Conservation (phyloP, 1,284 basidiomycete genomes). For the Tylopilus sp. region DNA sequence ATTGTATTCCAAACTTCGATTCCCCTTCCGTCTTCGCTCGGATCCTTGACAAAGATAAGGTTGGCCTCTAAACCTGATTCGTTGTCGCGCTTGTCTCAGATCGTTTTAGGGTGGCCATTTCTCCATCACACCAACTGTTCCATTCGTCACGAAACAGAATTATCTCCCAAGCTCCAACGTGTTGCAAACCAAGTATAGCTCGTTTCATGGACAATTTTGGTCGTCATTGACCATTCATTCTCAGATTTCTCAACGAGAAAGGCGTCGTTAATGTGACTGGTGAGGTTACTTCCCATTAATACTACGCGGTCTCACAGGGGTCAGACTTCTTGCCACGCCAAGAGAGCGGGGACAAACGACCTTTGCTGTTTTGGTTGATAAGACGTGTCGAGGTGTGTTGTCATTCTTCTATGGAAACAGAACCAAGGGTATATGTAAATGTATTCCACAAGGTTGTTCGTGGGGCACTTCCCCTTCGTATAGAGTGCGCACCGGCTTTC, state of each 20-base stretch:
- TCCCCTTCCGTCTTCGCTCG: constrained; percentile 92
- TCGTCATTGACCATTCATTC: constrained; percentile 2
- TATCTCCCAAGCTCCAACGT: constrained; percentile 92
- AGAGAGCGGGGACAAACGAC: constrained; percentile 57
- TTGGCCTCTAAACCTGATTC: constrained; percentile 26
- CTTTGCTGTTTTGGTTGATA: constrained; percentile 88
- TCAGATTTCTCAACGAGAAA: constrained; percentile 80
- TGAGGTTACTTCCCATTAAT: constrained; percentile 32
- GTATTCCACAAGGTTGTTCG: constrained; percentile 70
- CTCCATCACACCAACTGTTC: constrained; percentile 77
- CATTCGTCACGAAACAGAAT: constrained; percentile 84
- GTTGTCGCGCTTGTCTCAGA: constrained; percentile 11
- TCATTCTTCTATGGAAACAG: not conserved
- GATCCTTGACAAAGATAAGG: constrained; percentile 87
- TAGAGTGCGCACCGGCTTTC: constrained; percentile 95
- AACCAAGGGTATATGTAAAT: not conserved
- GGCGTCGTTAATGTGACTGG: constrained; percentile 87
- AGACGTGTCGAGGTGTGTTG: constrained; percentile 79
- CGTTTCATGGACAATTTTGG: not conserved
- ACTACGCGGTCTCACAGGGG: constrained; percentile 8
- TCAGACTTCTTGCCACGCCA: constrained; percentile 85
- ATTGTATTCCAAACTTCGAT: constrained; percentile 94
- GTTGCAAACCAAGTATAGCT: constrained; percentile 79
- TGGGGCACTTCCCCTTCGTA: constrained; percentile 77
- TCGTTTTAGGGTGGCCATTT: constrained; percentile 88